These are phyloP conservation scores for Paracoccidioides brasiliensis DNA, from an alignment of 2,329 filamentous ascomycete species.

Conservation along the genomic window DNA sequence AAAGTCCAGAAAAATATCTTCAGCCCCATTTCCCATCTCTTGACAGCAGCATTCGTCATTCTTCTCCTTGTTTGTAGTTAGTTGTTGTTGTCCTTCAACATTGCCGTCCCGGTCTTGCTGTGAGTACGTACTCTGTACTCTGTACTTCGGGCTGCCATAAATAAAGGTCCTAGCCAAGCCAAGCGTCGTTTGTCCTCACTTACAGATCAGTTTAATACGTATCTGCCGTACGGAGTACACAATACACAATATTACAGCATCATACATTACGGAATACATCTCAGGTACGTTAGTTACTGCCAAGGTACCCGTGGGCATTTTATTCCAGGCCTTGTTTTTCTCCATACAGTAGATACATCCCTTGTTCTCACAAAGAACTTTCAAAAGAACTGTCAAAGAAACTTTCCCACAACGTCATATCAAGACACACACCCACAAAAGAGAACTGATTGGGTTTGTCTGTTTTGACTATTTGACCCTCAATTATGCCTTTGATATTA, in stretches of 20 bases:
- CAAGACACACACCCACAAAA: not conserved
- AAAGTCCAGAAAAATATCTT: not conserved
- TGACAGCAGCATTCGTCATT: not conserved
- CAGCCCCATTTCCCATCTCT: not conserved
- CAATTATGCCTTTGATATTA: not conserved
- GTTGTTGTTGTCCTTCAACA: too few species aligned
- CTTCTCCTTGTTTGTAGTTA: too few species aligned
- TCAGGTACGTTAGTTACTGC: too few species aligned
- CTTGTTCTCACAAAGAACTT: too few species aligned
- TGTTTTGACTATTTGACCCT: not conserved
- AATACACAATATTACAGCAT: too few species aligned
- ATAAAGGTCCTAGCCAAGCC: not conserved
- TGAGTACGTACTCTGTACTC: too few species aligned
- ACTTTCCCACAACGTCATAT: not conserved
- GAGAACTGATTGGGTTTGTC: not conserved
- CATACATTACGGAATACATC: too few species aligned
- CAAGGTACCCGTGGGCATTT: too few species aligned
- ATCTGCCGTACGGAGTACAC: not conserved
- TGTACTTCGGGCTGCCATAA: too few species aligned
- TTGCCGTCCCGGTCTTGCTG: too few species aligned
- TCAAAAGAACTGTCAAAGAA: not conserved
- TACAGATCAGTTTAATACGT: not conserved
- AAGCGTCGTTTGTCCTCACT: not conserved
- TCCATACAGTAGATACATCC: too few species aligned
- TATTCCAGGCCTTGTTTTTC: too few species aligned